Percentiles rank a stretch among this genome's conserved stretches.
These are phyloP conservation scores for Boeremia exigua DNA, from an alignment of 2,329 filamentous ascomycete species.

Conservation along the genomic window DNA sequence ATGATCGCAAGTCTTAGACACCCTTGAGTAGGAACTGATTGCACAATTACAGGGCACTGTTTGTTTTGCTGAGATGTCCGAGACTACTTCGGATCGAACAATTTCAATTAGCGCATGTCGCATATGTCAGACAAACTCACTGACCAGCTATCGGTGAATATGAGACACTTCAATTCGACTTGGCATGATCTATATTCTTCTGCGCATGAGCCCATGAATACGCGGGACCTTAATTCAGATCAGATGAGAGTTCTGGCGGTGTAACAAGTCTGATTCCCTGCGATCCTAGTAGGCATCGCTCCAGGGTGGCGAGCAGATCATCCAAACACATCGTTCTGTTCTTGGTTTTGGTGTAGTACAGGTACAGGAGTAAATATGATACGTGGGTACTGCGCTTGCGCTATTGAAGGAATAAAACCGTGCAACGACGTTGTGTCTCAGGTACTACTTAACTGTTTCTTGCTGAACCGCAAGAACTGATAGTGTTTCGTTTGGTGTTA, in stretches of 20 bases:
- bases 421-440: no score
- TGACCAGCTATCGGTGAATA: no score
- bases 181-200: background rate
- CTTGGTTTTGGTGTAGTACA: no score
- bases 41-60: background rate
- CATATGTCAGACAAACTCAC: background rate
- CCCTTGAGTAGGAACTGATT: background rate
- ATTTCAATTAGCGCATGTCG: background rate
- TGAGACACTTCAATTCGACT: background rate
- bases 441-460: no score
- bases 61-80: background rate
- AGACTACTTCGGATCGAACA: background rate
- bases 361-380: no score
- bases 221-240: background rate
- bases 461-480: no score
- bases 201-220: background rate
- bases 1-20: background rate
- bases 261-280: background rate
- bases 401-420: background rate
- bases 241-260: background rate
- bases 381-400: background rate
- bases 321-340: no score
- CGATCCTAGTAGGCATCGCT: no score
- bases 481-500: no score
- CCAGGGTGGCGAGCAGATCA: no score